Conservation (phyloP, 2,329 filamentous ascomycete genomes). For the Microdochium paspali region DNA sequence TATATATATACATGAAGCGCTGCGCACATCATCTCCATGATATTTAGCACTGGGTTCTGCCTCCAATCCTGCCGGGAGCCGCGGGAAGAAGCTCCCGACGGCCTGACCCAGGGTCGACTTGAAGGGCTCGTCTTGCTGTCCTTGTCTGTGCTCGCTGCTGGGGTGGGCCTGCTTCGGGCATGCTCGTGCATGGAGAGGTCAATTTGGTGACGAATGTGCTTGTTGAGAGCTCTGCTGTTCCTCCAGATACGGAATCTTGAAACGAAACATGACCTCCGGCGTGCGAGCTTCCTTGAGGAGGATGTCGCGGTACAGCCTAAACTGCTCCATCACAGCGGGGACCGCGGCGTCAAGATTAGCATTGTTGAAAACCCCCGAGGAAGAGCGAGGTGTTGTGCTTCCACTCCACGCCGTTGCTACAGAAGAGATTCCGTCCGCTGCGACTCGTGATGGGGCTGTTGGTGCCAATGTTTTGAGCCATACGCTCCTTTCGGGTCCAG, state of each 20-base stretch:
- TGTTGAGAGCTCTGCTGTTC: conserved; percentile 18
- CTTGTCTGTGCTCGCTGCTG: conserved; percentile 6
- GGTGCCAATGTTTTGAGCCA: conserved; percentile 11
- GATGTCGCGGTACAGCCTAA: conserved; percentile 15
- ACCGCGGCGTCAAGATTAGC: conserved; percentile 19
- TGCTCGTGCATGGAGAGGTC: conserved; percentile 11
- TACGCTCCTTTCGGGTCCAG: no score
- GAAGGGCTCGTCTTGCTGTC: conserved; percentile 8
- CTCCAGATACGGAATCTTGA: conserved; percentile 20
- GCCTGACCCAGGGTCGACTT: conserved; percentile 22
- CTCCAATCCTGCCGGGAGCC: conserved; percentile 8
- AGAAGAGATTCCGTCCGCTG: conserved; percentile 19
- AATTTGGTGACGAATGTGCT: conserved; percentile 17
- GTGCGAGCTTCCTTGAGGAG: conserved; percentile 11
- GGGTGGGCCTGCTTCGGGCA: conserved; percentile 9
- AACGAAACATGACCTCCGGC: conserved; percentile 5
- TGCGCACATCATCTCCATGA: conserved; percentile 18
- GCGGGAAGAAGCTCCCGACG: conserved; percentile 17
- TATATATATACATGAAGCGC: conserved; percentile 22
- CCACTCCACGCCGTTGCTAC: conserved; percentile 20
- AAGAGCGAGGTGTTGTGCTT: conserved; percentile 17
- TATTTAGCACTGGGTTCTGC: conserved; percentile 12
- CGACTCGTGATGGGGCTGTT: conserved; percentile 19
- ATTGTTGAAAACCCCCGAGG: conserved; percentile 20
- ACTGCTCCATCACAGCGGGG: conserved; percentile 16